A percentile compares a stretch with the other conserved stretches of the same genome.
phyloP scores from a whole-genome alignment of 345 rosid genomes.

The Gossypium thurberi region DNA sequence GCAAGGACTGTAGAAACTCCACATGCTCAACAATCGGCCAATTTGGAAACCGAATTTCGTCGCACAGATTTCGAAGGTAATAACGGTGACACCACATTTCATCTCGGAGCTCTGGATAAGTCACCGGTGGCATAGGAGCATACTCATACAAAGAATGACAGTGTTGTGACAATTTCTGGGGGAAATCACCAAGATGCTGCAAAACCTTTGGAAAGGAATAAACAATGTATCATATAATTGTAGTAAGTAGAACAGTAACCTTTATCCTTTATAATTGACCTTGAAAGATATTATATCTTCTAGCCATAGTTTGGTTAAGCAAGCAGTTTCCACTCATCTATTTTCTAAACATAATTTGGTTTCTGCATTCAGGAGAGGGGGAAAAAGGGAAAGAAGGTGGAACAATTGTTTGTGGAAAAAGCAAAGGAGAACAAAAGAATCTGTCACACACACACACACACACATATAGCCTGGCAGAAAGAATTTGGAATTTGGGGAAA shows the following conservation, averaged over 20 bases:
- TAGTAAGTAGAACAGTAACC: not conserved
- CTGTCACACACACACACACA: not conserved
- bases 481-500: not conserved
- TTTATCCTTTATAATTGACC: not conserved
- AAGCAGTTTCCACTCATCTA: not conserved
- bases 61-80: conserved; percentile 89
- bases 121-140: conserved; percentile 99
- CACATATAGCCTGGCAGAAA: not conserved
- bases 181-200: conserved; percentile 99
- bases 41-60: conserved; percentile 89
- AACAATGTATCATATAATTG: conserved; percentile 5
- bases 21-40: conserved; percentile 99
- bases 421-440: not conserved
- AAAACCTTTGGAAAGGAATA: conserved; percentile 54
- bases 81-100: conserved; percentile 99
- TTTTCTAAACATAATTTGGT: not conserved
- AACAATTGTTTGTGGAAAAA: not conserved
- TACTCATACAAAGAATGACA: conserved; percentile 90
- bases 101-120: conserved; percentile 96
- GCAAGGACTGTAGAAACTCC: conserved; percentile 86
- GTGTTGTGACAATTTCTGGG: conserved; percentile 94
- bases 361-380: not conserved
- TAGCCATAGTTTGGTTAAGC: not conserved
- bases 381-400: not conserved
- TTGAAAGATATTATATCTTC: not conserved